Evolutionary conservation across 2,329 filamentous ascomycete genomes (phyloP), one percentile per base, ranked within the genome.

Genomic region (Fusarium compactum): DNA sequence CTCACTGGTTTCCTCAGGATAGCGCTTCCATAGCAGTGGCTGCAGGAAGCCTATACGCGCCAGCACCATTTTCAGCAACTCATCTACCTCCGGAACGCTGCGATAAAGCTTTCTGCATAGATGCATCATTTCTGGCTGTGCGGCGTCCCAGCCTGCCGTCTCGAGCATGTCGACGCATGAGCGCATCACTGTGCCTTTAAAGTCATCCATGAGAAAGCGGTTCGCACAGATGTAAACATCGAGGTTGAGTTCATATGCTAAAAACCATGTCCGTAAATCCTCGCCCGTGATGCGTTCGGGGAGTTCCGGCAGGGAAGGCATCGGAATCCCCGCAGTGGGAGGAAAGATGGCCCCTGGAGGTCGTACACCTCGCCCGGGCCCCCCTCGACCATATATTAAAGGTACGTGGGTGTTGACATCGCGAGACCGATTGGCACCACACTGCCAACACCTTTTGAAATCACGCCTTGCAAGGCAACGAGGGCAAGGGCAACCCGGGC

Each of bases 191-290:
- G 78, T 80, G 7, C 61, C 65, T 70, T 84, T 83, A 74, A 86
- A 83, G 51, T 80, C 80, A 27, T 82, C 79, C 72, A 86, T 81
- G 55, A 85, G 77, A 72, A 82, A 85, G 54, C 82, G 81, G 67
- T 85, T 80, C 10, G 84, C 84, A 56, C 83, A 82, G 54, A 85
- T 82, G 75, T 86, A 86, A 15, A 85, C 83, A 56, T 85, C 82
- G 15, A 86, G 70, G 70, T 82, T 82, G 38, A 85, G 78, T 65
- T 83, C 80, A 70, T 84, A 85, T 3, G 82, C 75, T 50, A 84
- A 76, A 6, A 84, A 78, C 83, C 84, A 86, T 6, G 83, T 83
- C 16, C 79, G 79, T 65, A 85, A 72, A 72, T 86, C 84, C 67
- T 85, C 81, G 32, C 78, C 78, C 9, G 78, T 76, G 74, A 85